phyloP scores from a whole-genome alignment of 805 yeast species.

The Wickerhamomyces mucosus region DNA sequence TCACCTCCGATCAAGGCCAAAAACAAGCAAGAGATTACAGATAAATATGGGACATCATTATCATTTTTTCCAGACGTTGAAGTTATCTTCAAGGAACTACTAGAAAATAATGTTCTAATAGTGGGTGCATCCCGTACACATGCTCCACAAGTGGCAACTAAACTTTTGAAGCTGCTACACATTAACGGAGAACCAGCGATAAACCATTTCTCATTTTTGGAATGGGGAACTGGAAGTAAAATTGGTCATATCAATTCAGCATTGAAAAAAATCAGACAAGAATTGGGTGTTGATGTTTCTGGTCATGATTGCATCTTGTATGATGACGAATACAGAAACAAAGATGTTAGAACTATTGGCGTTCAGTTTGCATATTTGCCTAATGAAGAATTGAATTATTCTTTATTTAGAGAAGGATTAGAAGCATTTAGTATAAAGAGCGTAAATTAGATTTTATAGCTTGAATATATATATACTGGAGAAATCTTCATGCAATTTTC shows the following conservation, averaged over 20 bases:
- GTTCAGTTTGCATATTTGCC: conserved; percentile 59
- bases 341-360: conserved; percentile 63
- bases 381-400: conserved; percentile 29
- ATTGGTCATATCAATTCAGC: conserved; percentile 50
- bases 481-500: no score
- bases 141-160: conserved; percentile 68
- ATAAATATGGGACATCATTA: conserved; percentile 43
- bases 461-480: no score
- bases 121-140: conserved; percentile 75
- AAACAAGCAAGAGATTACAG: conserved; percentile 32
- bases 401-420: conserved; percentile 2
- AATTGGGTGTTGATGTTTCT: conserved; percentile 40
- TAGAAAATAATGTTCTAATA: conserved; percentile 36
- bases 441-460: no score
- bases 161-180: conserved; percentile 43
- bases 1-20: conserved; percentile 39
- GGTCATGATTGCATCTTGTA: conserved; percentile 36
- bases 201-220: conserved; percentile 43
- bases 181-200: conserved; percentile 46
- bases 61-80: conserved; percentile 62
- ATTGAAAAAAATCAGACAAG: conserved; percentile 29
- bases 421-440: background rate
- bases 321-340: conserved; percentile 75
- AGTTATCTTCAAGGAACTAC: conserved; percentile 45
- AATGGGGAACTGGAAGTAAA: conserved; percentile 64